A percentile compares a stretch with the other conserved stretches of the same genome.
phyloP scores from a whole-genome alignment of 1,284 basidiomycete species.

The Anthracocystis panici-leucophaei region DNA sequence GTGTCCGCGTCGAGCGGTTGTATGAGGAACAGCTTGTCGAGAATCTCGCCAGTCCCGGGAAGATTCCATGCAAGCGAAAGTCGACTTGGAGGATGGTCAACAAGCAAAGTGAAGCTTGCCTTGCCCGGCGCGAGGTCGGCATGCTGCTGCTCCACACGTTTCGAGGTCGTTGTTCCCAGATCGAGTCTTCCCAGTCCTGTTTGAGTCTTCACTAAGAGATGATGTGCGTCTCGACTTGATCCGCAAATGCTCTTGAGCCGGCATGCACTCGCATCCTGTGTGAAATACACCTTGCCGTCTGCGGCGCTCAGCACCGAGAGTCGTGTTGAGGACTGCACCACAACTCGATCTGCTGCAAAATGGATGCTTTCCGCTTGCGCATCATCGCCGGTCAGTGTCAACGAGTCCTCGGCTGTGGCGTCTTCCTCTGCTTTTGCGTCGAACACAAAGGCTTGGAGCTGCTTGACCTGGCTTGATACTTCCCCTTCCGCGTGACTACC shows the following conservation, averaged over 20 bases:
- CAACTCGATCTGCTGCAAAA: slow-evolving; percentile 2
- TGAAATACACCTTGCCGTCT: neutral
- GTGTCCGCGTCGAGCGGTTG: slow-evolving; percentile 5
- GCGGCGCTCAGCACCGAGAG: slow-evolving; percentile 2
- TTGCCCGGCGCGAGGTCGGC: neutral
- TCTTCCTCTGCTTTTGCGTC: slow-evolving; percentile 1
- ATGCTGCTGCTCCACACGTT: slow-evolving; percentile 9
- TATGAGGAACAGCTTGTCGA: slow-evolving; percentile 31
- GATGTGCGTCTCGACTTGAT: slow-evolving; percentile 18
- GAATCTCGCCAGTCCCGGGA: slow-evolving; percentile 19
- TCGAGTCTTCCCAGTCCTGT: slow-evolving; percentile 15
- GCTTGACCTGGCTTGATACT: neutral
- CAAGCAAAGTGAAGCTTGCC: neutral
- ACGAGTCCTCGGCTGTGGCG: neutral
- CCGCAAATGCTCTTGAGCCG: slow-evolving; percentile 17
- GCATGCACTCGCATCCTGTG: slow-evolving; percentile 9
- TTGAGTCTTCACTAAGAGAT: slow-evolving; percentile 18
- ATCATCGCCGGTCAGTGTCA: slow-evolving; percentile 6
- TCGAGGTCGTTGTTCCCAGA: neutral
- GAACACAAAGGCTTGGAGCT: slow-evolving; percentile 7
- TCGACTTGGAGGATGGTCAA: slow-evolving; percentile 4
- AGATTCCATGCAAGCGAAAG: slow-evolving; percentile 32
- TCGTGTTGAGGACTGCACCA: slow-evolving; percentile 4
- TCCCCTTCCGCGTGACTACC: neutral
- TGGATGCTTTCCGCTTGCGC: slow-evolving; percentile 6